Evolutionary conservation across 345 rosid species (phyloP).

Genomic region (Punica granatum): DNA sequence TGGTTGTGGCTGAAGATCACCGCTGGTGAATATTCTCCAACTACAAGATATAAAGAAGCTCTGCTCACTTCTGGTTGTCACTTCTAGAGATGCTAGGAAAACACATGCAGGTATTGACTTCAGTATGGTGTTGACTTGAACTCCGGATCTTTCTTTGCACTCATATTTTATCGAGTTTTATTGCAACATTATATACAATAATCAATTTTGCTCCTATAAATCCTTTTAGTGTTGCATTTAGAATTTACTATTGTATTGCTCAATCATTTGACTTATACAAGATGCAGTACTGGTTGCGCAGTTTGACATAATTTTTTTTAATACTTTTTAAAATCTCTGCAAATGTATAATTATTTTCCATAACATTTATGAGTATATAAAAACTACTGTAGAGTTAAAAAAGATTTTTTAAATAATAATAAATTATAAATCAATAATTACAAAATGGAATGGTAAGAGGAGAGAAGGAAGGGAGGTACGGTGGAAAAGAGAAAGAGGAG

Average conservation of each 20-base stretch:
- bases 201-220: not conserved
- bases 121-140: not conserved
- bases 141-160: not conserved
- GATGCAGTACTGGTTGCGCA: too few relatives aligned
- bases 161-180: not conserved
- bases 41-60: conserved; percentile 41
- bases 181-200: not conserved
- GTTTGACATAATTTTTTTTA: too few relatives aligned
- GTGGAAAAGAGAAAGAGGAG: too few relatives aligned
- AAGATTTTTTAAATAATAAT: too few relatives aligned
- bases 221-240: not conserved
- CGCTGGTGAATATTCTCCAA: conserved; percentile 46
- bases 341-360: too few relatives aligned
- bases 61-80: conserved; percentile 50
- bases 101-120: conserved; percentile 37
- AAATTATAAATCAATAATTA: too few relatives aligned
- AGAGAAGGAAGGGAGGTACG: too few relatives aligned
- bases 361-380: too few relatives aligned
- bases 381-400: too few relatives aligned
- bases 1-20: conserved; percentile 37
- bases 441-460: too few relatives aligned
- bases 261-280: not conserved
- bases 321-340: too few relatives aligned
- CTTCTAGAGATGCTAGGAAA: conserved; percentile 38
- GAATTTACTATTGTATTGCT: not conserved